Evolutionary conservation across 352 stramenopile genomes (phyloP).

Genomic region (Globisporangium megalacanthum): DNA sequence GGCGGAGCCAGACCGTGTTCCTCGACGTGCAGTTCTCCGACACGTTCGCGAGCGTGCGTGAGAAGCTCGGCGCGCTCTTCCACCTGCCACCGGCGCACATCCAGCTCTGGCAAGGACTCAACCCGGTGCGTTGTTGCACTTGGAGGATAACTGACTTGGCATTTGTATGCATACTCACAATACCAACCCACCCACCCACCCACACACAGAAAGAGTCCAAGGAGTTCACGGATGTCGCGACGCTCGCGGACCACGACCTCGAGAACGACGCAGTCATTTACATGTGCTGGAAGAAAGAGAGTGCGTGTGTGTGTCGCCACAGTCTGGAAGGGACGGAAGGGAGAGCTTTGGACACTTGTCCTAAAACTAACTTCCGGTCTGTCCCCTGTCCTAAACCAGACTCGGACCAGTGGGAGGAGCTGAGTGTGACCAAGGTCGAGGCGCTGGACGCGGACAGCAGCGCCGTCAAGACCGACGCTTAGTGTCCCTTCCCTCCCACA

Average conservation of each 20-base stretch:
- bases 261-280: slow-evolving; percentile 82
- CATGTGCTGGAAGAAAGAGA: slow-evolving; percentile 88
- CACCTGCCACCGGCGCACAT: slow-evolving; percentile 49
- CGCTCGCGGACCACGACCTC: slow-evolving; percentile 76
- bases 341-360: background rate
- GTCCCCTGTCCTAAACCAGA: slow-evolving; percentile 20
- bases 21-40: slow-evolving; percentile 75
- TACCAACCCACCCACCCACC: background rate
- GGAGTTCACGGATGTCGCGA: slow-evolving; percentile 73
- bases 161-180: background rate
- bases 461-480: slow-evolving; percentile 21
- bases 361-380: no score
- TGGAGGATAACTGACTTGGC: background rate
- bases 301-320: slow-evolving; percentile 26
- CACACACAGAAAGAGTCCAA: slow-evolving; percentile 52
- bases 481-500: background rate
- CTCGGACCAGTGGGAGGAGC: slow-evolving; percentile 74
- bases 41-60: slow-evolving; percentile 79
- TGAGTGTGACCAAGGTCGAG: slow-evolving; percentile 66
- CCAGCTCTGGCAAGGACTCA: slow-evolving; percentile 65
- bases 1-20: slow-evolving; percentile 83
- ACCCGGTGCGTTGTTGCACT: slow-evolving; percentile 30
- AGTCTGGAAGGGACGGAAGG: background rate
- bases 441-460: slow-evolving; percentile 19
- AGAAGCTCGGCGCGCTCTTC: slow-evolving; percentile 71